Evolutionary conservation across 176 grass and related monocot genomes (phyloP).

Genomic region (Secale cereale): DNA sequence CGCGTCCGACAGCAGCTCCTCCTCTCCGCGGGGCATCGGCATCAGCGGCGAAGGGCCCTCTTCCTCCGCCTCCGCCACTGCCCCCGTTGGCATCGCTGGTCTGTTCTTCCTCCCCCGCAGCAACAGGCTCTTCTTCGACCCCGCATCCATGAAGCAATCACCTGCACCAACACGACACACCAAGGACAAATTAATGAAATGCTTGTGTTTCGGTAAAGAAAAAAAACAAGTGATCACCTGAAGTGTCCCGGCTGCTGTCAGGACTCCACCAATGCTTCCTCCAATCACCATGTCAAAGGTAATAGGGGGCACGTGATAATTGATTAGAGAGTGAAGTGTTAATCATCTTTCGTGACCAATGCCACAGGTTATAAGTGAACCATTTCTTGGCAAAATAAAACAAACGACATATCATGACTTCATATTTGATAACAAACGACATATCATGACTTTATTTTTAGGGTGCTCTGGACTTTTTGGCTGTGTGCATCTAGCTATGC

Average conservation of each 20-base stretch:
- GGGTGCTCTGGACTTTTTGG: too few species aligned
- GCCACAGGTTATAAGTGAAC: neutral
- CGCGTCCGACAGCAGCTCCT: neutral
- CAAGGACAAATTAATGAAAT: too few species aligned
- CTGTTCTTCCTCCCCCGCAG: neutral
- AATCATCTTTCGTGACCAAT: neutral
- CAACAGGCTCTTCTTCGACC: slow-evolving; percentile 35
- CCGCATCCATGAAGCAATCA: slow-evolving; percentile 48
- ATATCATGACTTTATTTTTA: too few species aligned
- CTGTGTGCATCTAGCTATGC: too few species aligned
- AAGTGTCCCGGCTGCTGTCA: slow-evolving; percentile 56
- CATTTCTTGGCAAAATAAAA: neutral
- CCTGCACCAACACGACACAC: neutral
- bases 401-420: neutral
- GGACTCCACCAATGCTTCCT: slow-evolving; percentile 55
- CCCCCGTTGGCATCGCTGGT: neutral
- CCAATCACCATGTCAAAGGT: slow-evolving; percentile 60
- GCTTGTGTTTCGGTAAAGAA: too few species aligned
- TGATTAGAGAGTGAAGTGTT: too few species aligned
- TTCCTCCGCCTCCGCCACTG: neutral
- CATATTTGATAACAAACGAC: too few species aligned
- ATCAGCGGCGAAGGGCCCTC: neutral
- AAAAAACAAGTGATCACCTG: slow-evolving; percentile 32
- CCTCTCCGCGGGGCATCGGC: neutral
- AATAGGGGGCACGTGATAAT: neutral